phyloP scores from a whole-genome alignment of 2,329 filamentous ascomycete species.

The Xylariaceae sp. region DNA sequence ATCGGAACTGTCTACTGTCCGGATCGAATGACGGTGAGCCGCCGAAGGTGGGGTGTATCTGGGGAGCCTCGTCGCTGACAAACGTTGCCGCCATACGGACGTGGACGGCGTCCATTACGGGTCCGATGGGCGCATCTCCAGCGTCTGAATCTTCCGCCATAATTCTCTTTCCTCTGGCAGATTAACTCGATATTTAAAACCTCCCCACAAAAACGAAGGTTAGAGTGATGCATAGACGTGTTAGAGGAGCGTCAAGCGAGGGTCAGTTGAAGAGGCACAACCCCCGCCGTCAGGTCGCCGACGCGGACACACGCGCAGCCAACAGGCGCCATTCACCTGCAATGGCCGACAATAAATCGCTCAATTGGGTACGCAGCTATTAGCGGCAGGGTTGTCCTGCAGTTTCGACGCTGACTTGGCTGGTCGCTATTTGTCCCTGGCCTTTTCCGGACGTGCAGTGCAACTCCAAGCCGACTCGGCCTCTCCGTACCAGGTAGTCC shows the following conservation, averaged over 20 bases:
- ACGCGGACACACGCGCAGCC: too few species aligned
- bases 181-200: background rate
- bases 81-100: background rate
- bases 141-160: background rate
- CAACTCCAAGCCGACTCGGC: too few species aligned
- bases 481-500: too few species aligned
- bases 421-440: too few species aligned
- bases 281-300: too few species aligned
- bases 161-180: background rate
- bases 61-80: background rate
- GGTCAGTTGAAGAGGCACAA: too few species aligned
- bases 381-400: too few species aligned
- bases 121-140: background rate
- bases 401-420: too few species aligned
- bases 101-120: background rate
- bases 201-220: background rate
- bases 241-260: background rate
- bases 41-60: constrained; percentile 1
- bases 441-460: too few species aligned
- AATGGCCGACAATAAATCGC: too few species aligned
- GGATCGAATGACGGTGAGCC: background rate
- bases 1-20: background rate
- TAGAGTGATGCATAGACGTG: background rate
- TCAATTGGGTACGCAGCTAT: too few species aligned
- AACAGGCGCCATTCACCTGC: too few species aligned